Evolutionary conservation across 2,329 filamentous ascomycete species (phyloP).

Genomic region (Pezicula radicicola): DNA sequence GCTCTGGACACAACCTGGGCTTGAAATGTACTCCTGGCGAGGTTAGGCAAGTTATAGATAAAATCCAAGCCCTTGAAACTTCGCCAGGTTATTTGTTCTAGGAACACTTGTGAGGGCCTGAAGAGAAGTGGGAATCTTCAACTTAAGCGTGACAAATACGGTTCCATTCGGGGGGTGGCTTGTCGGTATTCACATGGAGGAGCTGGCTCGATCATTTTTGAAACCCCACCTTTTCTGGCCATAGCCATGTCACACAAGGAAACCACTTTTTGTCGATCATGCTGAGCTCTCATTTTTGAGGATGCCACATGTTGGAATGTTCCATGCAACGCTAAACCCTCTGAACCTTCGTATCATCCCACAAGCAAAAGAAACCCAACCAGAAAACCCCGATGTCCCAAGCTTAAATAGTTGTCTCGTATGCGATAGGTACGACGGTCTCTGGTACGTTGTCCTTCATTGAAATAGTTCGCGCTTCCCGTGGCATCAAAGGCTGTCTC

Average conservation of each 20-base stretch:
- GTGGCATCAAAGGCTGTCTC: constrained; percentile 78
- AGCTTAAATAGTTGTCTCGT: constrained; percentile 94
- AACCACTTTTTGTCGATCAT: constrained; percentile 14
- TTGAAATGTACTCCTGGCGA: neutral
- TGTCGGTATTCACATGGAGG: neutral
- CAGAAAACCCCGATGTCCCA: constrained; percentile 20
- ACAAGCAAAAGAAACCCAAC: constrained; percentile 28
- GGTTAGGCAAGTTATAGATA: neutral
- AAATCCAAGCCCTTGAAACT: neutral
- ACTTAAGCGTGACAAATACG: constrained; percentile 26
- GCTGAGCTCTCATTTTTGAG: constrained; percentile 26
- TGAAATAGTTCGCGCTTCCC: constrained; percentile 76
- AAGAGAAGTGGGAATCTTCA: constrained; percentile 21
- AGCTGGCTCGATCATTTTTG: neutral
- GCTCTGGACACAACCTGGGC: too few relatives aligned
- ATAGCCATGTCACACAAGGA: constrained; percentile 3
- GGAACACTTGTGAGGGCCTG: constrained; percentile 25
- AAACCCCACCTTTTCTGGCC: neutral
- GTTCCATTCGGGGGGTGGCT: constrained; percentile 10
- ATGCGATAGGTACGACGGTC: constrained; percentile 87
- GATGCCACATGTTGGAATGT: constrained; percentile 27
- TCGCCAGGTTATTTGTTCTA: constrained; percentile 11
- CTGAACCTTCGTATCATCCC: constrained; percentile 23
- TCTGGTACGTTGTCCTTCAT: constrained; percentile 82
- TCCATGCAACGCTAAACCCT: constrained; percentile 29